Evolutionary conservation across 2,329 filamentous ascomycete genomes (phyloP).

Genomic region (Hawksworthiomyces lignivorus): DNA sequence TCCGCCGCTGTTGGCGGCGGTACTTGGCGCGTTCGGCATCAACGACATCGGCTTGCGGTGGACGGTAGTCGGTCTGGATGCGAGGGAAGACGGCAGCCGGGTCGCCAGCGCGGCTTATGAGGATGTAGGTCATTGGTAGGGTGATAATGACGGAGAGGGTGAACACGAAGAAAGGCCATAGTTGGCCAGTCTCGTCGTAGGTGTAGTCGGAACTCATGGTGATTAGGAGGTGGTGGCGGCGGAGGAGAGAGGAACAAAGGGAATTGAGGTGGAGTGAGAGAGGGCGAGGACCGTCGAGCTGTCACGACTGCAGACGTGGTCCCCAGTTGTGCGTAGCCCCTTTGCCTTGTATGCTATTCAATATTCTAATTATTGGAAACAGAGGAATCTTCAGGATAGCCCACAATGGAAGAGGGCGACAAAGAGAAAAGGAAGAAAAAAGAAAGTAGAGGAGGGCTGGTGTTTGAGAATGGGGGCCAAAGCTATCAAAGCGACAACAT

Average conservation of each 20-base stretch:
- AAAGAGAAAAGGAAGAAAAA: slow-evolving; percentile 2
- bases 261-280: not conserved
- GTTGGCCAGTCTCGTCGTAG: slow-evolving; percentile 96
- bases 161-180: slow-evolving; percentile 98
- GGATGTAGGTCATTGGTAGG: slow-evolving; percentile 79
- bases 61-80: slow-evolving; percentile 74
- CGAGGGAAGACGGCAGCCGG: slow-evolving; percentile 73
- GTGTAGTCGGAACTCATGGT: slow-evolving; percentile 89
- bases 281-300: not conserved
- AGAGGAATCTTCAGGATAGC: too few species aligned
- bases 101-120: slow-evolving; percentile 69
- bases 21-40: slow-evolving; percentile 75
- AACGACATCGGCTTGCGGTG: slow-evolving; percentile 76
- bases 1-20: slow-evolving; percentile 78
- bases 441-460: too few species aligned
- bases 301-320: too few species aligned
- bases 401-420: too few species aligned
- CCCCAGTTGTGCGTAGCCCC: too few species aligned
- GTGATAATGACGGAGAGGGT: slow-evolving; percentile 84
- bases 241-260: not conserved
- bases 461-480: too few species aligned
- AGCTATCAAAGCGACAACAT: too few species aligned
- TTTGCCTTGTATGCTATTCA: too few species aligned
- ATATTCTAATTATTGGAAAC: too few species aligned
- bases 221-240: slow-evolving; percentile 26